Percentiles rank a stretch among this genome's conserved stretches.
Evolutionary conservation across 2,329 filamentous ascomycete species (phyloP).

Genomic region (Fusarium buharicum): DNA sequence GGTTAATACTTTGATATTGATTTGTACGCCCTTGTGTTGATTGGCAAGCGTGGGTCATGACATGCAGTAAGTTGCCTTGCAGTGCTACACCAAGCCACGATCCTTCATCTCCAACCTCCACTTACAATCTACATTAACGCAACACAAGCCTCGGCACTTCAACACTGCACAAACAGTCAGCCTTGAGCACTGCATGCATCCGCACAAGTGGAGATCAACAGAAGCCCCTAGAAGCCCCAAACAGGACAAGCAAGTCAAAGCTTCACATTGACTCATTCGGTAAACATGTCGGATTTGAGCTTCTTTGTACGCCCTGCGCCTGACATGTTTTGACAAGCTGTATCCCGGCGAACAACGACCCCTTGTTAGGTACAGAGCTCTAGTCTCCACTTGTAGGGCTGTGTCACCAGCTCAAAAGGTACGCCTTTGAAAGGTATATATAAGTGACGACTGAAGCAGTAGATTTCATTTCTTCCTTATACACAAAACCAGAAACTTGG

Average conservation of each 20-base stretch:
- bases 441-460: constrained; percentile 5
- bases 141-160: background rate
- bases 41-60: constrained; percentile 32
- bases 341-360: constrained; percentile 2
- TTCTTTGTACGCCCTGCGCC: constrained; percentile 32
- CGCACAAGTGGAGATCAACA: background rate
- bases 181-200: too few species aligned
- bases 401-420: background rate
- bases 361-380: constrained; percentile 2
- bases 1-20: background rate
- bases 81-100: constrained; percentile 4
- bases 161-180: background rate
- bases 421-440: constrained; percentile 16
- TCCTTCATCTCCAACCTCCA: background rate
- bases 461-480: background rate
- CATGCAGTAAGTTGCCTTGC: constrained; percentile 4
- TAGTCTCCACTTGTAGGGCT: constrained; percentile 37
- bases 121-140: background rate
- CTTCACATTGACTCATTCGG: constrained; percentile 23
- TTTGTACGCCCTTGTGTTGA: constrained; percentile 37
- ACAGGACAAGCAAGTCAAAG: background rate
- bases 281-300: background rate
- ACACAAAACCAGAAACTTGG: background rate
- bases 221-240: constrained; percentile 4
- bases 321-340: constrained; percentile 26